Base-by-base conservation (phyloP, 2,329 filamentous ascomycete genomes). In the Tympanopsis confertula region DNA sequence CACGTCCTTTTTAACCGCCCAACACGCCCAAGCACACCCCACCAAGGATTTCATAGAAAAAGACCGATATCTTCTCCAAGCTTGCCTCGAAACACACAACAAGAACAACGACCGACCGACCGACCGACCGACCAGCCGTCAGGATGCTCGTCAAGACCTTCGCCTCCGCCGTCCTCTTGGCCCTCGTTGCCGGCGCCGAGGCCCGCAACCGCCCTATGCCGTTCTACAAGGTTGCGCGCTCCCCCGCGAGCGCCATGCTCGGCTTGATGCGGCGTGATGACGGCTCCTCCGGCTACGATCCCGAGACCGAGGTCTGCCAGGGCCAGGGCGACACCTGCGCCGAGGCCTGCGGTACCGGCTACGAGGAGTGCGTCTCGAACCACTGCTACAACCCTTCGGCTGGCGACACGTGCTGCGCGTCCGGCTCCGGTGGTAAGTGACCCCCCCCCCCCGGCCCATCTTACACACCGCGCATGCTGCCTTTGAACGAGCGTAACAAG, bases 341-440 rank as follows among this genome's bases (percentile, higher is more conserved):
- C 36, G 63, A 71, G 45, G 69, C 71, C 35, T 77, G 72, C 52
- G 72, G 72, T 36, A 44, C 60, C 30, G 63, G 59, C 29, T 71
- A 61, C 50, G 53, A 59, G 39, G 56, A 66, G 43, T 77, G 72
- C 57, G 45, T 62, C 28, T 47, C 63, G 39, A 60, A 69, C 36
- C 73, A 78, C 61, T 81, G 76, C 61, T 79, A 61, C 58, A 68
- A 78, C 56, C 61, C 65, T 12, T 44, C 47, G 13, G 58, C 55
- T 20, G 60, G 63, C 41, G 67, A 78, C 58, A 59, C 55, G 29
- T 80, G 75, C 66, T 80, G 75, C 52, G 60, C 64, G 30, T 66
- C 71, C 47, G 61, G 60, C 47, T 63, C 60, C 44, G 75, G 76
- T 59, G 71, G 71, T 76, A 61, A 50, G 68, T 66, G 35, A 30